A percentile compares a stretch with the other conserved stretches of the same genome.
phyloP scores from a whole-genome alignment of 805 yeast species.

The Ogataea polymorpha region DNA sequence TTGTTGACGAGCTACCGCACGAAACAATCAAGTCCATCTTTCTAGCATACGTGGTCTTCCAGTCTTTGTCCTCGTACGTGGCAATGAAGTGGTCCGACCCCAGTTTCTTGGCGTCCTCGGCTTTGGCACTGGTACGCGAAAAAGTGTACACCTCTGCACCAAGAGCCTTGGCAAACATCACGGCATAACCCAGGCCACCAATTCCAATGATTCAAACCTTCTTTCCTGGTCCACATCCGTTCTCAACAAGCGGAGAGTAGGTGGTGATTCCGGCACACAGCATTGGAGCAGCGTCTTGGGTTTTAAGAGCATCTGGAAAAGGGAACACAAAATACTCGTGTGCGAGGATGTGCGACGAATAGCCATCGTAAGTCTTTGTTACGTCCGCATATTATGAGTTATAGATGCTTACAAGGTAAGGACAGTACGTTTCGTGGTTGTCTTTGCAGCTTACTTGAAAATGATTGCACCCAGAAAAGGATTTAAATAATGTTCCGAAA shows the following conservation, averaged over 20 bases:
- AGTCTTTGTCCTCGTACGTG: not conserved
- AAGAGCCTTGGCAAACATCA: constrained; percentile 55
- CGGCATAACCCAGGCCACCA: constrained; percentile 27
- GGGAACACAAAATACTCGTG: not conserved
- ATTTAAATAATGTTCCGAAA: too few species aligned
- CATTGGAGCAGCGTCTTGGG: not conserved
- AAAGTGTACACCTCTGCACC: constrained; percentile 62
- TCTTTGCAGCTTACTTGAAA: too few species aligned
- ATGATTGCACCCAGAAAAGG: too few species aligned
- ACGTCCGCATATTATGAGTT: not conserved
- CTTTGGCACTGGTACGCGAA: constrained; percentile 37
- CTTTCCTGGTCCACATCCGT: not conserved
- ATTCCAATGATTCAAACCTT: not conserved
- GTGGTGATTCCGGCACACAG: not conserved
- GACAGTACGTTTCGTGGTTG: too few species aligned
- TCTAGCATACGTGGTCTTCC: not conserved
- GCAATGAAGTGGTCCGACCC: not conserved
- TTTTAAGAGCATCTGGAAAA: not conserved
- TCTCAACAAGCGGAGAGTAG: not conserved
- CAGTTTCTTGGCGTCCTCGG: not conserved
- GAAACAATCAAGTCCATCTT: not conserved
- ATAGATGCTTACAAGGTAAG: too few species aligned
- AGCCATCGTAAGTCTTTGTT: not conserved
- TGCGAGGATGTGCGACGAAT: not conserved
- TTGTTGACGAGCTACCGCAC: not conserved